These are phyloP conservation scores for Cerrena zonata DNA, from an alignment of 1,284 basidiomycete genomes.

Conservation along the genomic window DNA sequence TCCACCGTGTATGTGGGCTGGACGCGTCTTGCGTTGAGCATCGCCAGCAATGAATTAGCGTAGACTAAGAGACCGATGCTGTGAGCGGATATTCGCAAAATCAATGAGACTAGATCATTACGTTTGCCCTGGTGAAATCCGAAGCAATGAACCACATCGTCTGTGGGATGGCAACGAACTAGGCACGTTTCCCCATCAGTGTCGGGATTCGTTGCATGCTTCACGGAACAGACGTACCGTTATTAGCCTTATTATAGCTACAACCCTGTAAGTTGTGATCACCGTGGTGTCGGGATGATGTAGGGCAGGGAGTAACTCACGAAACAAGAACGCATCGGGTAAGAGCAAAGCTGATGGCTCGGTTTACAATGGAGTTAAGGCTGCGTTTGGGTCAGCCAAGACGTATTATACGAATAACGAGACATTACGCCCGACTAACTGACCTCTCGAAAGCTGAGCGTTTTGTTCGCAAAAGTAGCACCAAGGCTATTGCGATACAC, in stretches of 20 bases:
- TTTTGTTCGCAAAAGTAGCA: neutral
- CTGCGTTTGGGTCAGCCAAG: neutral
- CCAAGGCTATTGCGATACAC: neutral
- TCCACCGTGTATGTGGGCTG: neutral
- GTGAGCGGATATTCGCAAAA: no score
- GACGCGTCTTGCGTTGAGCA: constrained; percentile 4
- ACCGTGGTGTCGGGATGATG: neutral
- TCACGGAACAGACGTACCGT: neutral
- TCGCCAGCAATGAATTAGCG: constrained; percentile 2
- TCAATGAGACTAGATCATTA: no score
- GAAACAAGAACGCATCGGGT: constrained; percentile 5
- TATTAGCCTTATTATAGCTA: constrained; percentile 1
- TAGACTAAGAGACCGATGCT: no score
- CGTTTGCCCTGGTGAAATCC: constrained; percentile 6
- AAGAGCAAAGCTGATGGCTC: constrained; percentile 1
- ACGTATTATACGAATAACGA: no score
- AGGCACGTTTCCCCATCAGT: neutral
- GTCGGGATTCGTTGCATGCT: neutral
- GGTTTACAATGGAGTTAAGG: constrained; percentile 3
- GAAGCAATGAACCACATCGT: constrained; percentile 4
- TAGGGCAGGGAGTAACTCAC: neutral
- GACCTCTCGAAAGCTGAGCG: constrained; percentile 1
- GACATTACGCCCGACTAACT: neutral
- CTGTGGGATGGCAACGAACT: constrained; percentile 4
- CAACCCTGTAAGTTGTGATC: neutral